Percentiles rank a stretch among this genome's conserved stretches.
phyloP scores from a whole-genome alignment of 2,329 filamentous ascomycete genomes.

The Neonectria coccinea region DNA sequence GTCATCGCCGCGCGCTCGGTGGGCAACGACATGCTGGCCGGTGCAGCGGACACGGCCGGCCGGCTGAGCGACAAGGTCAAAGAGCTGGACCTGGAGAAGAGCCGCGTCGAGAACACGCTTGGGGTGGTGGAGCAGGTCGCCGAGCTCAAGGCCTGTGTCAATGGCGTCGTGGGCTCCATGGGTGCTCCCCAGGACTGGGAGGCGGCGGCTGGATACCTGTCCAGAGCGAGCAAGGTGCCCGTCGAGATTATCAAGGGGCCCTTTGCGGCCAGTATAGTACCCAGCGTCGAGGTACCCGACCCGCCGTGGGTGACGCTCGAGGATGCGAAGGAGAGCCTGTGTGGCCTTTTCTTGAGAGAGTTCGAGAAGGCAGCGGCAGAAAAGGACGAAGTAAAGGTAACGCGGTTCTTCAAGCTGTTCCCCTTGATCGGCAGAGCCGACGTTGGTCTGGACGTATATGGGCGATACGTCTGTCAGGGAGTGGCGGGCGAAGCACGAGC shows the following conservation, averaged over 20 bases:
- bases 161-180: constrained; percentile 96
- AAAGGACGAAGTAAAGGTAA: constrained; percentile 89
- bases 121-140: constrained; percentile 95
- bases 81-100: constrained; percentile 89
- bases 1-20: constrained; percentile 85
- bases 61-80: constrained; percentile 89
- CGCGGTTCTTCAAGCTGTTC: constrained; percentile 97
- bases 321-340: constrained; percentile 88
- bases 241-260: constrained; percentile 82
- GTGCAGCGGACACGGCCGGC: constrained; percentile 85
- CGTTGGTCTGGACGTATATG: constrained; percentile 93
- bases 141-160: constrained; percentile 95
- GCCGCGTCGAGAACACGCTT: constrained; percentile 88
- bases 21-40: constrained; percentile 90
- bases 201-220: constrained; percentile 89
- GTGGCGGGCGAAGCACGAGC: constrained; percentile 86
- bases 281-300: constrained; percentile 95
- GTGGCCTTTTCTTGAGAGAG: constrained; percentile 89
- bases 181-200: constrained; percentile 99
- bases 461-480: constrained; percentile 94
- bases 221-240: constrained; percentile 84
- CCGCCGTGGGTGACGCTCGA: constrained; percentile 88
- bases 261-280: constrained; percentile 93
- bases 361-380: constrained; percentile 93
- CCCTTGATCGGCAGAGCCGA: constrained; percentile 91